Conservation (phyloP, 176 grass and related monocot genomes). For the Eleusine coracana region DNA sequence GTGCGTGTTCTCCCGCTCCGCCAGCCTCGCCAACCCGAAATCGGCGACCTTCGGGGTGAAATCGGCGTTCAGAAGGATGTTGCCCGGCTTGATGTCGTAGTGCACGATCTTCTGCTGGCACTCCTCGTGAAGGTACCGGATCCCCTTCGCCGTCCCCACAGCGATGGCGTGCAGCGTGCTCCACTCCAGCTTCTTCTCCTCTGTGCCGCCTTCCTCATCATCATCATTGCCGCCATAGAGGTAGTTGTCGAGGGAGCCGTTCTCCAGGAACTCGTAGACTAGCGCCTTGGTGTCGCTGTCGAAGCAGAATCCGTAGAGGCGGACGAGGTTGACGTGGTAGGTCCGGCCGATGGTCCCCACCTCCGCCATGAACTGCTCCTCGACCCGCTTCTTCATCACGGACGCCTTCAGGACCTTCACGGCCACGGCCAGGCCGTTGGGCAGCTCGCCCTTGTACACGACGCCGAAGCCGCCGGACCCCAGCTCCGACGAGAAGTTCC, state of each 20-base stretch:
- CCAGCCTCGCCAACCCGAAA: conserved; percentile 60
- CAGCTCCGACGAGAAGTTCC: conserved; percentile 41
- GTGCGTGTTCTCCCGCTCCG: conserved; percentile 43
- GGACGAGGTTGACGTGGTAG: conserved; percentile 75
- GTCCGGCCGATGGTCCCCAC: conserved; percentile 68
- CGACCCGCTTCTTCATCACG: conserved; percentile 48
- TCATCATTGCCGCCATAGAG: conserved; percentile 28
- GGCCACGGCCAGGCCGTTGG: conserved; percentile 51
- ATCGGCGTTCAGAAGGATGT: conserved; percentile 52
- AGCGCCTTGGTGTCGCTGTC: conserved; percentile 57
- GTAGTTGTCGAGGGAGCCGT: conserved; percentile 67
- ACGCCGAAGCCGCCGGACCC: conserved; percentile 73
- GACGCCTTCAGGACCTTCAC: conserved; percentile 62
- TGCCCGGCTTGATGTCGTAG: conserved; percentile 77
- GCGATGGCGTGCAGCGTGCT: conserved; percentile 54
- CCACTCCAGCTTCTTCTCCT: conserved; percentile 33
- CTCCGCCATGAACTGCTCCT: conserved; percentile 84
- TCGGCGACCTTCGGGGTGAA: conserved; percentile 68
- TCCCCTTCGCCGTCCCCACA: conserved; percentile 67
- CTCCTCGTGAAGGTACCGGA: conserved; percentile 76
- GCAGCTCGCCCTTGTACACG: conserved; percentile 61
- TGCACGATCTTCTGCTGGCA: conserved; percentile 73
- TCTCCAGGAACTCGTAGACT: conserved; percentile 79
- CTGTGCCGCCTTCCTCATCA: background rate
- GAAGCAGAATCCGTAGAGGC: conserved; percentile 87